Evolutionary conservation across 164 flowering plant species (phyloP).

Genomic region (Magnolia officinalis): DNA sequence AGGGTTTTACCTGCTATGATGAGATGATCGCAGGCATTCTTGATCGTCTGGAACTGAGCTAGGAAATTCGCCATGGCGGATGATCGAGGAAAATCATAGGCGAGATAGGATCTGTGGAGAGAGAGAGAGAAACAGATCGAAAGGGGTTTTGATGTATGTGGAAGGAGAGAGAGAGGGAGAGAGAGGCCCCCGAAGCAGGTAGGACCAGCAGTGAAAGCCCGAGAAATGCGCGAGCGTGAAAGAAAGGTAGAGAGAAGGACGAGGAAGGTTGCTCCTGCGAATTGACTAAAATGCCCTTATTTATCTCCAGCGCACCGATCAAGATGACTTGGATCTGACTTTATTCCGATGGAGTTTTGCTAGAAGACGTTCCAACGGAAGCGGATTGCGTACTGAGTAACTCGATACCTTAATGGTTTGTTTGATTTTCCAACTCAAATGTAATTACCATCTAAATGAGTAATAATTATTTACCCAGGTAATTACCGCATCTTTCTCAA

Average conservation of each 20-base stretch:
- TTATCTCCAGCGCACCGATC: no score
- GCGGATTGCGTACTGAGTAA: no score
- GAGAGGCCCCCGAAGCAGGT: neutral
- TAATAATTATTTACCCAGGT: no score
- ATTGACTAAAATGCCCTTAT: no score
- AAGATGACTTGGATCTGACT: no score
- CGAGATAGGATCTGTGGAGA: neutral
- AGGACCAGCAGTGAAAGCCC: neutral
- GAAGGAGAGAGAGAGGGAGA: neutral
- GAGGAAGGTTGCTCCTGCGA: no score
- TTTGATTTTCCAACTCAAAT: no score
- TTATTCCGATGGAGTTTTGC: no score
- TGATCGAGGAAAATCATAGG: slow-evolving; percentile 23
- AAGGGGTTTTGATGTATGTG: neutral
- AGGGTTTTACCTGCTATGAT: slow-evolving; percentile 59
- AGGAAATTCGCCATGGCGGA: slow-evolving; percentile 73
- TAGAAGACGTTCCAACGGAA: no score
- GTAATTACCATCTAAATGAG: no score
- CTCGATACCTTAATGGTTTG: no score
- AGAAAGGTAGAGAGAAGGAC: neutral
- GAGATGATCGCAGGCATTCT: slow-evolving; percentile 63
- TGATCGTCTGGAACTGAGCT: slow-evolving; percentile 91
- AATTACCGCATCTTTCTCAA: no score
- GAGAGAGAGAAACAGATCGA: neutral
- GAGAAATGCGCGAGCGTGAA: neutral